These are phyloP conservation scores for Tylopilus subfusipes DNA, from an alignment of 768 basidiomycete species.

Conservation along the genomic window DNA sequence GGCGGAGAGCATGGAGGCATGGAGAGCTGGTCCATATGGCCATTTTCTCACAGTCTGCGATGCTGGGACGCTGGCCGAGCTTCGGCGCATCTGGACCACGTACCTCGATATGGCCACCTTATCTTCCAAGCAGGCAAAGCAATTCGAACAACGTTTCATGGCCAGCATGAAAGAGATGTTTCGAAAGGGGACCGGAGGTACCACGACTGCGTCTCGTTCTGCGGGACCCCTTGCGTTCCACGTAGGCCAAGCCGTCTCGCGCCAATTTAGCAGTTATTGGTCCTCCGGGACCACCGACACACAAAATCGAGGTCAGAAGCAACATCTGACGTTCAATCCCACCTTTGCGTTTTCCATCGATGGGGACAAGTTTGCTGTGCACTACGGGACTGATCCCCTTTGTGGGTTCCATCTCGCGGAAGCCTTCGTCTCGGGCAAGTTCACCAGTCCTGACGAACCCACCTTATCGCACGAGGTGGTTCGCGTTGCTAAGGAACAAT, in stretches of 20 bases:
- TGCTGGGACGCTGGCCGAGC: slow-evolving; percentile 14
- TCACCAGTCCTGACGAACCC: neutral
- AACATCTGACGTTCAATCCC: slow-evolving; percentile 18
- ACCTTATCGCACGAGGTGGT: slow-evolving; percentile 8
- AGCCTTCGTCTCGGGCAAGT: slow-evolving; percentile 13
- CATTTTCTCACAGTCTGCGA: slow-evolving; percentile 22
- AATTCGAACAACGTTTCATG: slow-evolving; percentile 8
- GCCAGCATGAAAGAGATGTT: slow-evolving; percentile 10
- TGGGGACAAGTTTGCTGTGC: slow-evolving; percentile 24
- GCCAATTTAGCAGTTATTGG: slow-evolving; percentile 26
- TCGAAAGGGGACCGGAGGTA: neutral
- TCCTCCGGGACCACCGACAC: slow-evolving; percentile 16
- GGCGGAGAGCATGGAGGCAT: slow-evolving; percentile 13
- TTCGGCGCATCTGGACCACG: slow-evolving; percentile 20
- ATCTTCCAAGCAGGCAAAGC: slow-evolving; percentile 3
- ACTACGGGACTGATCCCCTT: slow-evolving; percentile 30
- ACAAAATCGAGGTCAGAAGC: neutral
- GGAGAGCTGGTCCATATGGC: slow-evolving; percentile 26
- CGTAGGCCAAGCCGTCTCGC: neutral
- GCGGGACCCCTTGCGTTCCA: slow-evolving; percentile 23
- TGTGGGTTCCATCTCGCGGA: slow-evolving; percentile 31
- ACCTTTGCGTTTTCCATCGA: slow-evolving; percentile 29
- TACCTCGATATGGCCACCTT: slow-evolving; percentile 13
- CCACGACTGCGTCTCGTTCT: slow-evolving; percentile 20
- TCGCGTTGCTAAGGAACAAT: slow-evolving; percentile 19